Conservation (phyloP, 2,329 filamentous ascomycete species). For the Colletotrichum scovillei region DNA sequence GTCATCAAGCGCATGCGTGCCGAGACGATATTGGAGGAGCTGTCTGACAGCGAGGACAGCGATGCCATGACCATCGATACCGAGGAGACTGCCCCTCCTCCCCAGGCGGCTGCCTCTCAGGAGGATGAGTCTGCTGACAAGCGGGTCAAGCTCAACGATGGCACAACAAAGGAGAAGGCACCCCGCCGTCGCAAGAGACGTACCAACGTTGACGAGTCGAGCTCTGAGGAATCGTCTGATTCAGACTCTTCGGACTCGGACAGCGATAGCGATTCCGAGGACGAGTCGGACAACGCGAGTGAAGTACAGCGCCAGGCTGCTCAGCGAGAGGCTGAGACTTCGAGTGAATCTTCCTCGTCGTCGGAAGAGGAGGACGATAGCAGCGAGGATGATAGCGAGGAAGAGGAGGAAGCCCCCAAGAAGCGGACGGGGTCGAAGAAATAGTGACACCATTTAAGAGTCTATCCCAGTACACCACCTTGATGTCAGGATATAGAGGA, state of each 20-base stretch:
- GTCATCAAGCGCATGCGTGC: constrained; percentile 73
- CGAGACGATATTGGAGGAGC: constrained; percentile 66
- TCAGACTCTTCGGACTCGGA: constrained; percentile 46
- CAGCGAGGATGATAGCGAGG: constrained; percentile 42
- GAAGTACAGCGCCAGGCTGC: constrained; percentile 46
- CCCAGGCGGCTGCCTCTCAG: constrained; percentile 37
- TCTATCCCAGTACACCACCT: neutral
- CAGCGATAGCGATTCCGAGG: constrained; percentile 39
- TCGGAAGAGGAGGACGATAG: constrained; percentile 47
- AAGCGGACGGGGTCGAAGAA: constrained; percentile 8
- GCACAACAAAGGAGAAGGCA: constrained; percentile 55
- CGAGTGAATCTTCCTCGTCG: constrained; percentile 56
- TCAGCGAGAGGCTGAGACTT: constrained; percentile 46
- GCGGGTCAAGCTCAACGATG: constrained; percentile 57
- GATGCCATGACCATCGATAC: constrained; percentile 43
- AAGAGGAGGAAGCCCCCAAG: constrained; percentile 40
- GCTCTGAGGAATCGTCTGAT: constrained; percentile 45
- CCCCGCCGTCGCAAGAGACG: constrained; percentile 62
- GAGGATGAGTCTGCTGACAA: constrained; percentile 48
- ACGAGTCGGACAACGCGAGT: constrained; percentile 47
- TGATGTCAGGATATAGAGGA: constrained; percentile 16
- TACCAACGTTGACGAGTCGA: constrained; percentile 54
- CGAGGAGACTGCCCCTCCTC: constrained; percentile 19
- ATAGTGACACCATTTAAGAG: neutral
- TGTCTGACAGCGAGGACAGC: constrained; percentile 61